Evolutionary conservation across 164 flowering plant genomes (phyloP), one percentile per base, ranked within the genome.

Genomic region (Aristolochia californica): DNA sequence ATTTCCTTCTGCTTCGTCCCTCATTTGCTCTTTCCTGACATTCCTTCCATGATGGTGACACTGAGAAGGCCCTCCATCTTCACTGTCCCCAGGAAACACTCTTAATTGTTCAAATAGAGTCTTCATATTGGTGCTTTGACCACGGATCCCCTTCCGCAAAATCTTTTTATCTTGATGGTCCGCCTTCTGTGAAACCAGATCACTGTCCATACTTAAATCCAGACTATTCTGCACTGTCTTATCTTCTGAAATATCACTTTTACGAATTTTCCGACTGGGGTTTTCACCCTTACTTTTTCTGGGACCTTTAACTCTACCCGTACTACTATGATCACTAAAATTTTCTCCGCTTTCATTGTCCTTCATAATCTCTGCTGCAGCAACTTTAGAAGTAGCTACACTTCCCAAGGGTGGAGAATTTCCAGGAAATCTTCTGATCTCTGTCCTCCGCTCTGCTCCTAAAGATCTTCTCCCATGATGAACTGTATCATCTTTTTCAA

Each of bases 61-160:
- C 44, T 73, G 76, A 40, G 85, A 85, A 34, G 83, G 74, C 13
- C 67, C 82, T 10, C 70, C 80, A 66, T 62, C 91, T 57, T 85
- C 99, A 77, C 83, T 72, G 47, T 79, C 83, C 53, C 57, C 47
- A 2, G 69, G 70, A 50, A 76, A n/a, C 25, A 80, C 82, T 34
- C 68, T 76, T 65, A 83, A 62, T 70, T 75, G 88, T 67, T 85
- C 87, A 7, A 88, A 79, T 9, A 83, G 80, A 25, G 83, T 79
- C 73, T 78, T 85, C 13, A 68, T 49, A 27, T 61, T 70, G 63
- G n/a, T 53, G 56, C 66, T 77, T 63, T 63, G 74, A 26, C 64
- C 59, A 20, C 55, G 69, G 45, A 63, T 80, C 52, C 79, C 84
- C 68, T 64, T 86, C 47, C 68, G 58, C 27, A 60, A 65, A 56